A percentile compares a stretch with the other conserved stretches of the same genome.
These are phyloP conservation scores for Akebia trifoliata DNA, from an alignment of 164 flowering plant species.

Conservation along the genomic window DNA sequence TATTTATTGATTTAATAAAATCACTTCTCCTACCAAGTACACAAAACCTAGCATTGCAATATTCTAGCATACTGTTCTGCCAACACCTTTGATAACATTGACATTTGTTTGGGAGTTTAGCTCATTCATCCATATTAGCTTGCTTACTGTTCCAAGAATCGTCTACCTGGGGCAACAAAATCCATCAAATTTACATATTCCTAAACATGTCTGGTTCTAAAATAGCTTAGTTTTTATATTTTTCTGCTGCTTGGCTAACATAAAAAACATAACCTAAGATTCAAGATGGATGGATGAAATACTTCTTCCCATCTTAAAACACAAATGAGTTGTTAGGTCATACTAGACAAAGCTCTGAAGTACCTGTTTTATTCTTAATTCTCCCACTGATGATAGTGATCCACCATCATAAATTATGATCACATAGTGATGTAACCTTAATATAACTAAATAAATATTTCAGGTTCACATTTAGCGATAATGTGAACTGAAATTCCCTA, in stretches of 20 bases:
- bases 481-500: background rate
- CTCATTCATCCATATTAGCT: no score
- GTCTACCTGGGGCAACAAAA: no score
- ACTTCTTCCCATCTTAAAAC: background rate
- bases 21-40: no score
- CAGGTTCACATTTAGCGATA: background rate
- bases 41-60: no score
- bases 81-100: no score
- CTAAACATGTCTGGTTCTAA: background rate
- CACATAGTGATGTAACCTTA: no score
- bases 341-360: background rate
- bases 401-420: background rate
- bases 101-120: no score
- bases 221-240: background rate
- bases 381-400: background rate
- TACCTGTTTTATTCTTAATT: no score
- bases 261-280: background rate
- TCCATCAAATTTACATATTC: background rate
- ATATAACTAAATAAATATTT: background rate
- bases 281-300: background rate
- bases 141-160: no score
- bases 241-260: background rate
- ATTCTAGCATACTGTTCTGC: no score
- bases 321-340: background rate
- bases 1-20: no score